Evolutionary conservation across 495 filamentous ascomycete species (phyloP).

Genomic region (Penicillium coprophilum): DNA sequence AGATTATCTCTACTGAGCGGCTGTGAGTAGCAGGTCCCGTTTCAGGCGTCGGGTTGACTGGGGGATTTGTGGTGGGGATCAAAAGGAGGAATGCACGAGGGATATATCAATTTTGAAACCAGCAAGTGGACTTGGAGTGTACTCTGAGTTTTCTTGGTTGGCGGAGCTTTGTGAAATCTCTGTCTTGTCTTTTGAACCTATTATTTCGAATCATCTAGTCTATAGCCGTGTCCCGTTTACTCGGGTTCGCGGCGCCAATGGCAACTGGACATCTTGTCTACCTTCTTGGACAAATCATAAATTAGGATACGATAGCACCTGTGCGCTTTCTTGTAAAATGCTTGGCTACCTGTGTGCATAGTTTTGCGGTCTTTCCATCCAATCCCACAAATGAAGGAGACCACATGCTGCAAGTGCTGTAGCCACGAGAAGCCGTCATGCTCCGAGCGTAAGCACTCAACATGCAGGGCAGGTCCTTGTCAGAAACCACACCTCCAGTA

Average conservation of each 20-base stretch:
- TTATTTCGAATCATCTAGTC: slow-evolving; percentile 9
- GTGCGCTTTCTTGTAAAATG: background rate
- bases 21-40: slow-evolving; percentile 7
- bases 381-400: too few relatives aligned
- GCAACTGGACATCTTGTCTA: slow-evolving; percentile 18
- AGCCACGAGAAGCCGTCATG: too few relatives aligned
- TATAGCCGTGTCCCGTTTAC: slow-evolving; percentile 29
- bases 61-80: slow-evolving; percentile 8
- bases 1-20: slow-evolving; percentile 32
- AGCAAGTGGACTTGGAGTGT: background rate
- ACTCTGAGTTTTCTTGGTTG: background rate
- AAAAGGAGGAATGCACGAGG: slow-evolving; percentile 6
- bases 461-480: too few relatives aligned
- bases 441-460: too few relatives aligned
- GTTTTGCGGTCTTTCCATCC: too few relatives aligned
- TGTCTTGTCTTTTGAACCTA: slow-evolving; percentile 10
- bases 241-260: slow-evolving; percentile 27
- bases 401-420: too few relatives aligned
- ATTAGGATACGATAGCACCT: slow-evolving; percentile 20
- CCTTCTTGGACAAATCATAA: slow-evolving; percentile 27
- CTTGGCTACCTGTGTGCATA: too few relatives aligned
- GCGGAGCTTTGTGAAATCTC: background rate
- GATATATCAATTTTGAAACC: slow-evolving; percentile 2
- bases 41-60: slow-evolving; percentile 4
- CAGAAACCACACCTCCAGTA: too few relatives aligned